These are phyloP conservation scores for Clavariopsis aquatica DNA, from an alignment of 495 filamentous ascomycete genomes.

Conservation along the genomic window DNA sequence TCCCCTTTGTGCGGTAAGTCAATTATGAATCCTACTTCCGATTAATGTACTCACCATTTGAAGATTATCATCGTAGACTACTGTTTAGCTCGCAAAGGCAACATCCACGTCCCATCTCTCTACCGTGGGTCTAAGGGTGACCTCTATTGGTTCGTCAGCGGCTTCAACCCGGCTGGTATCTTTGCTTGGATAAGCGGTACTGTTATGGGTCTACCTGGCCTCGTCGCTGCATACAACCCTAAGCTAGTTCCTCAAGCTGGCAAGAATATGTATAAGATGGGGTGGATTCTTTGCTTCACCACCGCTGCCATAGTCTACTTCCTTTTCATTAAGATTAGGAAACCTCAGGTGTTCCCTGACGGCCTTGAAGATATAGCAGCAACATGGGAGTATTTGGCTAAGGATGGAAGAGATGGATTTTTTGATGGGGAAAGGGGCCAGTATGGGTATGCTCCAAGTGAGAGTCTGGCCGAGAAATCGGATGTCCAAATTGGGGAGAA, in stretches of 20 bases:
- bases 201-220: conserved; percentile 21
- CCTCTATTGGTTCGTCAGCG: conserved; percentile 14
- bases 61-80: conserved; percentile 44
- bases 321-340: conserved; percentile 12
- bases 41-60: neutral
- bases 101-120: conserved; percentile 39
- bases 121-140: conserved; percentile 32
- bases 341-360: conserved; percentile 11
- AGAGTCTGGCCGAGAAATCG: conserved; percentile 7
- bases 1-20: conserved; percentile 24
- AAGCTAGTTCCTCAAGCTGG: conserved; percentile 21
- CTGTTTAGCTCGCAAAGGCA: conserved; percentile 42
- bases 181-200: conserved; percentile 16
- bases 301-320: conserved; percentile 13
- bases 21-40: neutral
- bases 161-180: conserved; percentile 8
- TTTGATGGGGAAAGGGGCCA: conserved; percentile 16
- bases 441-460: neutral
- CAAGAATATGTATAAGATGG: conserved; percentile 22
- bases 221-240: conserved; percentile 15
- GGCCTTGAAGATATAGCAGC: conserved; percentile 8
- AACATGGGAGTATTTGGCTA: conserved; percentile 13
- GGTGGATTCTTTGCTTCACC: conserved; percentile 16
- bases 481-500: conserved; percentile 14
- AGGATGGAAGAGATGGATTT: conserved; percentile 20